These are phyloP conservation scores for Ogataea ramenticola DNA, from an alignment of 805 yeast species.

Conservation along the genomic window DNA sequence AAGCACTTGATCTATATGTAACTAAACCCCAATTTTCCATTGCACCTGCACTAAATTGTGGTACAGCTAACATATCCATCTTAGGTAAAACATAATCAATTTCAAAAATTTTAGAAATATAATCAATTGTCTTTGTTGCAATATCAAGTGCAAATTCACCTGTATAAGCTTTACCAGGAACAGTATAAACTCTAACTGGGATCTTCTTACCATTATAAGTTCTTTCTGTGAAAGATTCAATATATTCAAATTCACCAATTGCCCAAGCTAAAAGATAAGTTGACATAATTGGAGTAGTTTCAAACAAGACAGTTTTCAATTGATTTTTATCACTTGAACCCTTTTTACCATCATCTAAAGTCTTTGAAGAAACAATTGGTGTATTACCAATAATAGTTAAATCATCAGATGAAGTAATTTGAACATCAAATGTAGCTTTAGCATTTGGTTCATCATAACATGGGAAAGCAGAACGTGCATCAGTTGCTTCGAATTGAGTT, in stretches of 20 bases:
- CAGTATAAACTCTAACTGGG: conserved; percentile 47
- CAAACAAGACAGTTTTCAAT: conserved; percentile 29
- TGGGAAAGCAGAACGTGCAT: conserved; percentile 54
- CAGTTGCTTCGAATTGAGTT: conserved; percentile 59
- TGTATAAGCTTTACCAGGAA: conserved; percentile 38
- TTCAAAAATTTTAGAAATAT: conserved; percentile 41
- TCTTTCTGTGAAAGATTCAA: conserved; percentile 37
- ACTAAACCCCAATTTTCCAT: conserved; percentile 91
- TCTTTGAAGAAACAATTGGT: conserved; percentile 28
- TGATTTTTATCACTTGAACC: conserved; percentile 10
- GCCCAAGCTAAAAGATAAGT: conserved; percentile 54
- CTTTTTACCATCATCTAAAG: background rate
- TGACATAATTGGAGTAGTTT: conserved; percentile 46
- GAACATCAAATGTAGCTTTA: conserved; percentile 50
- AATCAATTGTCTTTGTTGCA: conserved; percentile 48
- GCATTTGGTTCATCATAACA: conserved; percentile 51
- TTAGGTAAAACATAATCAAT: conserved; percentile 72
- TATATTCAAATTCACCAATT: conserved; percentile 48
- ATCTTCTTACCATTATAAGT: conserved; percentile 37
- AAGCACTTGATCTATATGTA: conserved; percentile 55
- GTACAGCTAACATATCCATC: conserved; percentile 75
- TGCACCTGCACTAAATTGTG: conserved; percentile 76
- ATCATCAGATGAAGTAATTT: conserved; percentile 28
- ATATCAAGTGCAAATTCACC: conserved; percentile 42
- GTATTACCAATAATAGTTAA: conserved; percentile 40